phyloP scores from a whole-genome alignment of 371 early-diverging fungal genomes.

The Haplosporangium sp. region DNA sequence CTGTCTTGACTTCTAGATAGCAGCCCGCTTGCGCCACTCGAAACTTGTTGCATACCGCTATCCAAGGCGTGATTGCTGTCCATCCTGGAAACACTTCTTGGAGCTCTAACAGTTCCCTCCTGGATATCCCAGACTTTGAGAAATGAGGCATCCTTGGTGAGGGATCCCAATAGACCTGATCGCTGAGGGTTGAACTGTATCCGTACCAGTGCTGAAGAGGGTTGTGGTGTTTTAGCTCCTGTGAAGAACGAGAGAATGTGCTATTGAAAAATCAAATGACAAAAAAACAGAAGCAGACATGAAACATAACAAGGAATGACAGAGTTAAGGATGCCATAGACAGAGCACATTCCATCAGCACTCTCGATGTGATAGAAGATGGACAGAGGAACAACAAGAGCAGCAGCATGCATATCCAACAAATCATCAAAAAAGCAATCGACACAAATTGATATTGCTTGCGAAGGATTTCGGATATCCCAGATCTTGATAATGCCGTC shows the following conservation, averaged over 20 bases:
- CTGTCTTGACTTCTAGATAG: conserved; percentile 44
- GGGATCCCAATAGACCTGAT: conserved; percentile 72
- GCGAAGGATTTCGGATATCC: conserved; percentile 78
- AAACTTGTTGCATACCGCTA: conserved; percentile 16
- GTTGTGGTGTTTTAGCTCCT: conserved; percentile 23
- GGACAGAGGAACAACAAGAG: too few relatives aligned
- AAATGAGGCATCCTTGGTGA: conserved; percentile 67
- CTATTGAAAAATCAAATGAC: too few relatives aligned
- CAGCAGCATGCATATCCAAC: too few relatives aligned
- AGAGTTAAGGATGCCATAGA: too few relatives aligned
- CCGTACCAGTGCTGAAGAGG: conserved; percentile 55
- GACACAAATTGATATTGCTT: conserved; percentile 53
- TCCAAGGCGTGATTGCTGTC: conserved; percentile 35
- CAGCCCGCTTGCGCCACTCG: conserved; percentile 23
- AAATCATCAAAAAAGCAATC: too few relatives aligned
- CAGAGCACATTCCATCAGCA: too few relatives aligned
- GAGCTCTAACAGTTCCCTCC: conserved; percentile 56
- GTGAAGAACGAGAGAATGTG: conserved; percentile 40
- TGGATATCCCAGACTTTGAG: conserved; percentile 77
- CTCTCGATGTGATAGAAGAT: too few relatives aligned
- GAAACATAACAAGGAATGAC: too few relatives aligned
- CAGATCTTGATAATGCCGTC: conserved; percentile 81
- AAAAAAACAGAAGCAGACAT: too few relatives aligned
- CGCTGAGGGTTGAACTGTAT: conserved; percentile 74
- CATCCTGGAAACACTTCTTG: conserved; percentile 47